Conservation (phyloP, 257 asterid species). For the Salvia miltiorrhiza region DNA sequence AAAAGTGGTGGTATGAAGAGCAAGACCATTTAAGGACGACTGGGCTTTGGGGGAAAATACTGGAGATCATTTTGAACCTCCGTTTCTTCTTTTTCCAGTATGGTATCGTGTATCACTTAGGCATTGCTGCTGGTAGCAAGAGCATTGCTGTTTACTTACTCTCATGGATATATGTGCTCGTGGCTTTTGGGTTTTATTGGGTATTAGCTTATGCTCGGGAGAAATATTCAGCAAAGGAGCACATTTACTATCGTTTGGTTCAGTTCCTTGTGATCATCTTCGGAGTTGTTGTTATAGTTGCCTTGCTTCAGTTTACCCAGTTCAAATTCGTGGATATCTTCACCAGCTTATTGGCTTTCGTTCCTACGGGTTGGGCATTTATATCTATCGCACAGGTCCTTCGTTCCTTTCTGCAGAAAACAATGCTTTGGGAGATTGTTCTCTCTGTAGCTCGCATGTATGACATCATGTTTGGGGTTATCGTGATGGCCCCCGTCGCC, state of each 20-base stretch:
- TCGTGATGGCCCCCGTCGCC: slow-evolving; percentile 86
- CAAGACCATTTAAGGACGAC: slow-evolving; percentile 96
- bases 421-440: slow-evolving; percentile 67
- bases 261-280: slow-evolving; percentile 86
- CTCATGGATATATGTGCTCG: slow-evolving; percentile 81
- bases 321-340: slow-evolving; percentile 72
- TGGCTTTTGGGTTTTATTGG: slow-evolving; percentile 60
- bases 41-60: slow-evolving; percentile 80
- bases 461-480: slow-evolving; percentile 87
- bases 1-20: slow-evolving; percentile 98
- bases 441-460: slow-evolving; percentile 81
- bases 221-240: slow-evolving; percentile 88
- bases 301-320: slow-evolving; percentile 61
- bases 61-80: slow-evolving; percentile 78
- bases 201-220: slow-evolving; percentile 77
- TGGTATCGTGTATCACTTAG: slow-evolving; percentile 90
- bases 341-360: slow-evolving; percentile 84
- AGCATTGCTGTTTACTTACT: slow-evolving; percentile 84
- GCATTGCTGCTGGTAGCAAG: slow-evolving; percentile 80
- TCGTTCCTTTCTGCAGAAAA: slow-evolving; percentile 61
- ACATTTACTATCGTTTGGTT: slow-evolving; percentile 93
- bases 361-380: slow-evolving; percentile 98
- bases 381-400: slow-evolving; percentile 81
- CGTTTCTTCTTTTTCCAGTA: slow-evolving; percentile 98
- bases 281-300: slow-evolving; percentile 51